Conservation (phyloP, 1,139 yeast genomes). For the Arxiozyma bovina region DNA sequence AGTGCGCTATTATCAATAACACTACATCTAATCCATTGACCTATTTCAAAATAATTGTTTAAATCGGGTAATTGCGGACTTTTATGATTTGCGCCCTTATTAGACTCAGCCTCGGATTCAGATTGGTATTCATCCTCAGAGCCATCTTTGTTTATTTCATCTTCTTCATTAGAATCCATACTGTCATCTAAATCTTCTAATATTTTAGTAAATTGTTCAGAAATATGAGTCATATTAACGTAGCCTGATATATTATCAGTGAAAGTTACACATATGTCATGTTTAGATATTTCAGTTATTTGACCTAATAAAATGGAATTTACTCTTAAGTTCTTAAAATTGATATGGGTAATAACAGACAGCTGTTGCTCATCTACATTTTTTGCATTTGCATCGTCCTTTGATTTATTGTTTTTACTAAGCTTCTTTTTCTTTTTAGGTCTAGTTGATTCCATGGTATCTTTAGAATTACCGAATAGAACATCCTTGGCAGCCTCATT, state of each 20-base stretch:
- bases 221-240: slow-evolving; percentile 67
- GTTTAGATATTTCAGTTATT: slow-evolving; percentile 47
- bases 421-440: slow-evolving; percentile 36
- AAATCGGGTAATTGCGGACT: slow-evolving; percentile 47
- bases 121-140: slow-evolving; percentile 30
- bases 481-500: slow-evolving; percentile 89
- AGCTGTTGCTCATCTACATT: slow-evolving; percentile 28
- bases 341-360: slow-evolving; percentile 48
- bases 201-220: slow-evolving; percentile 49
- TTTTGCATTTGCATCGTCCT: slow-evolving; percentile 7
- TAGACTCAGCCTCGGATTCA: slow-evolving; percentile 21
- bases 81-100: slow-evolving; percentile 27
- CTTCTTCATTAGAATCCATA: slow-evolving; percentile 33
- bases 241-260: slow-evolving; percentile 81
- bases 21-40: slow-evolving; percentile 81
- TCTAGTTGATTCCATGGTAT: slow-evolving; percentile 26
- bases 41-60: slow-evolving; percentile 47
- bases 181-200: slow-evolving; percentile 48
- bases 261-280: slow-evolving; percentile 60
- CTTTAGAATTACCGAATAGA: slow-evolving; percentile 44
- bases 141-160: slow-evolving; percentile 12
- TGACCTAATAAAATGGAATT: slow-evolving; percentile 78
- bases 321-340: slow-evolving; percentile 51
- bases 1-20: slow-evolving; percentile 44
- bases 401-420: slow-evolving; percentile 18